Conservation (phyloP, 2,329 filamentous ascomycete species). For the Didymellaceae sp. region DNA sequence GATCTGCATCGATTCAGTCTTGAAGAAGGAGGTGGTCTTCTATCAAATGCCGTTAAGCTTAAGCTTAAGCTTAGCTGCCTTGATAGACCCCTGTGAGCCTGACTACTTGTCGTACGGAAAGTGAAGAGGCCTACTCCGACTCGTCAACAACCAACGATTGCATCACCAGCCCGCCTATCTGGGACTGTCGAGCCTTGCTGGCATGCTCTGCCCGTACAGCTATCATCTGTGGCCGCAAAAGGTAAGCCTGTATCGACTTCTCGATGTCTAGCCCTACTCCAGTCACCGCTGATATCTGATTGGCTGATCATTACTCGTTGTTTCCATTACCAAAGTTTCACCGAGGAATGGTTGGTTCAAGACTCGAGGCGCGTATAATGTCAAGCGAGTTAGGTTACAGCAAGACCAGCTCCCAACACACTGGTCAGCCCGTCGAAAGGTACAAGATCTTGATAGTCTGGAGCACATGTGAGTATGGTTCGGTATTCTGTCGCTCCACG, state of each 20-base stretch:
- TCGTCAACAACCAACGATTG: conserved; percentile 8
- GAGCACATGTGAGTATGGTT: neutral
- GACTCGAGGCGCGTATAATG: neutral
- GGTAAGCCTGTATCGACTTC: conserved; percentile 10
- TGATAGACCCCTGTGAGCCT: conserved; percentile 29
- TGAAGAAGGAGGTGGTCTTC: conserved; percentile 41
- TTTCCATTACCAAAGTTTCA: conserved; percentile 6
- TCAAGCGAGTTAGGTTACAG: too few species aligned
- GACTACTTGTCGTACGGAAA: neutral
- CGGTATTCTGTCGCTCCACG: neutral
- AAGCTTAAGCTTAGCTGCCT: conserved; percentile 33
- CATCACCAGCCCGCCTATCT: conserved; percentile 2
- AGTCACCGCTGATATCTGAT: neutral
- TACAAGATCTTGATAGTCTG: neutral
- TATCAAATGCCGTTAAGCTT: conserved; percentile 45
- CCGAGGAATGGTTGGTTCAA: neutral
- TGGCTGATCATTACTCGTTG: conserved; percentile 4
- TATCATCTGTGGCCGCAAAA: conserved; percentile 4
- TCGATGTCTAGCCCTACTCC: neutral
- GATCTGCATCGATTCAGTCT: conserved; percentile 34
- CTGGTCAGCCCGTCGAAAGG: neutral
- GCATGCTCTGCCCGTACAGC: too few species aligned
- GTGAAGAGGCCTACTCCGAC: neutral
- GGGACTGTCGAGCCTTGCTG: neutral
- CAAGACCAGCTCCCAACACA: neutral